A percentile compares a stretch with the other conserved stretches of the same genome.
These are phyloP conservation scores for Phytophthora foliorum DNA, from an alignment of 352 stramenopile genomes.

Conservation along the genomic window DNA sequence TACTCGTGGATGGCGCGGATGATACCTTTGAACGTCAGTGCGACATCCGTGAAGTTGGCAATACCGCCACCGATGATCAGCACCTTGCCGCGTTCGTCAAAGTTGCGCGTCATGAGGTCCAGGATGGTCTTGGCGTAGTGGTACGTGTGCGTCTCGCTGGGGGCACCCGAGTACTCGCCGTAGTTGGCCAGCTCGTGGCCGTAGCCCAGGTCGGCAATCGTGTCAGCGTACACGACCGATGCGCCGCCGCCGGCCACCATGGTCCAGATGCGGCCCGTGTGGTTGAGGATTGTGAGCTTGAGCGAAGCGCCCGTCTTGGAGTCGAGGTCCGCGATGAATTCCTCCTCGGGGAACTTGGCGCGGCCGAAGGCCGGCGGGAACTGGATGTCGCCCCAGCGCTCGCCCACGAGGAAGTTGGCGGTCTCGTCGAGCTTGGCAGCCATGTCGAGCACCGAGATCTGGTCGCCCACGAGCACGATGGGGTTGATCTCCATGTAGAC, in stretches of 20 bases:
- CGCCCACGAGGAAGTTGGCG: conserved; percentile 94
- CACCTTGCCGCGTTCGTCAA: conserved; percentile 93
- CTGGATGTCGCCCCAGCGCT: conserved; percentile 94
- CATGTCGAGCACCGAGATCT: conserved; percentile 96
- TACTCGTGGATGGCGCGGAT: conserved; percentile 95
- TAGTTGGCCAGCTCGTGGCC: conserved; percentile 97
- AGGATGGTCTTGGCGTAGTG: conserved; percentile 98
- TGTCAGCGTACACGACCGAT: conserved; percentile 98
- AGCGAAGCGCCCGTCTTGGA: conserved; percentile 96
- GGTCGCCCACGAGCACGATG: conserved; percentile 93
- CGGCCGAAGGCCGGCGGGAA: conserved; percentile 97
- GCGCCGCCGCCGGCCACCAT: conserved; percentile 97
- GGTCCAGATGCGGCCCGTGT: conserved; percentile 96
- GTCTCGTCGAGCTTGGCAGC: conserved; percentile 98
- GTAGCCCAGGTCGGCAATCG: conserved; percentile 96
- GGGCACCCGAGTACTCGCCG: conserved; percentile 97
- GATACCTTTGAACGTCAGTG: conserved; percentile 97
- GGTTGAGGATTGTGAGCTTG: conserved; percentile 98
- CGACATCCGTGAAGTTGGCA: conserved; percentile 98
- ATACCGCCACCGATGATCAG: conserved; percentile 98
- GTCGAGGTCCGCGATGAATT: conserved; percentile 96
- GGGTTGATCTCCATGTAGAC: conserved; percentile 99
- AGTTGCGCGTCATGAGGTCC: conserved; percentile 95
- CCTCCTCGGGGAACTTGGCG: conserved; percentile 96
- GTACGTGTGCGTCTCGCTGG: conserved; percentile 96